Conservation (phyloP, 257 asterid genomes). For the Nyctanthes arbortristis region DNA sequence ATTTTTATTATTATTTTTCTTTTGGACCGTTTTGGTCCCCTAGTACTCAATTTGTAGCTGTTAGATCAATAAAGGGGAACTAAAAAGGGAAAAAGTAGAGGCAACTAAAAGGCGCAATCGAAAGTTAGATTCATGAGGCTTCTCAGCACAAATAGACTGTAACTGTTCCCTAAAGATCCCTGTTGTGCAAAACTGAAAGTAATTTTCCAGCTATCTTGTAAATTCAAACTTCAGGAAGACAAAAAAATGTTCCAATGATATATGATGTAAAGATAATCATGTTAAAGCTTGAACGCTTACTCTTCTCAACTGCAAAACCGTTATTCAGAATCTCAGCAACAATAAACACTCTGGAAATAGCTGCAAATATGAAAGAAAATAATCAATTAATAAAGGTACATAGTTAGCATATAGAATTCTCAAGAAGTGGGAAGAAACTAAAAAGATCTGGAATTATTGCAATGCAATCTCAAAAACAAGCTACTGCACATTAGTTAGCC, state of each 20-base stretch:
- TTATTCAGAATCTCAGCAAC: slow-evolving; percentile 69
- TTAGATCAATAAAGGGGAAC: too few species aligned
- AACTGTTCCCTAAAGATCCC: background rate
- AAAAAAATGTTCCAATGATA: background rate
- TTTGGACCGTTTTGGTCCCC: too few species aligned
- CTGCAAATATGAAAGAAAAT: slow-evolving; percentile 35
- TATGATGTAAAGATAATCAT: slow-evolving; percentile 2
- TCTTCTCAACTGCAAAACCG: slow-evolving; percentile 73
- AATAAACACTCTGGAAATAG: slow-evolving; percentile 76
- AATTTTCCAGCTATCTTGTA: background rate
- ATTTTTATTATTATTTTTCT: too few species aligned
- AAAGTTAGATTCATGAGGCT: background rate
- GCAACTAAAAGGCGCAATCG: too few species aligned
- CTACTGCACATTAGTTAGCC: too few species aligned
- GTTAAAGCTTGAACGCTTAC: slow-evolving; percentile 35
- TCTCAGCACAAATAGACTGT: background rate
- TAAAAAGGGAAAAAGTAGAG: too few species aligned
- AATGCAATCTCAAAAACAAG: too few species aligned
- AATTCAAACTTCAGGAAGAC: background rate
- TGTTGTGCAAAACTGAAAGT: background rate
- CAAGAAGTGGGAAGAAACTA: background rate
- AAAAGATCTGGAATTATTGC: background rate
- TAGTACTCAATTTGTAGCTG: too few species aligned
- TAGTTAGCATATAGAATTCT: background rate
- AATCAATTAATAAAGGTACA: background rate